Evolutionary conservation across 371 early-diverging fungal genomes (phyloP).

Genomic region (Parasitella parasitica): DNA sequence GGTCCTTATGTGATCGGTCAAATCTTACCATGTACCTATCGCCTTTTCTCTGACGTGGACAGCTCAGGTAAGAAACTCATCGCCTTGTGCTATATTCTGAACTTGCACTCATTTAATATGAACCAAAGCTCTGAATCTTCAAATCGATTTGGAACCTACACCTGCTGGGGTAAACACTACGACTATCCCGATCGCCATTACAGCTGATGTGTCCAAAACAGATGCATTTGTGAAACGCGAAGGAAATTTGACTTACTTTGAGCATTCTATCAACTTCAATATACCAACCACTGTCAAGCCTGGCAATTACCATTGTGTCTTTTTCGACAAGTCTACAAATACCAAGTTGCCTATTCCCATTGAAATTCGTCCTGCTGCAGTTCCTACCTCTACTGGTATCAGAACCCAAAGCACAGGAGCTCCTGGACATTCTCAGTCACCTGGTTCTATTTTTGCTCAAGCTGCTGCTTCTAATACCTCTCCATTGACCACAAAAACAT

Average conservation of each 20-base stretch:
- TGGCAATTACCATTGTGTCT: constrained; percentile 43
- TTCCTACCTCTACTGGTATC: constrained; percentile 25
- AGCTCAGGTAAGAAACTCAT: constrained; percentile 35
- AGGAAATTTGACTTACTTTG: constrained; percentile 46
- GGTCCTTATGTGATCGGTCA: constrained; percentile 48
- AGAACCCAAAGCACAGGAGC: constrained; percentile 24
- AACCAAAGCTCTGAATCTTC: constrained; percentile 40
- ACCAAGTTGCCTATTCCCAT: constrained; percentile 46
- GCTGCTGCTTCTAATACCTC: constrained; percentile 18
- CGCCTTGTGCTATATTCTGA: background rate
- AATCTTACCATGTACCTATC: constrained; percentile 51
- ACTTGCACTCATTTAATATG: no score
- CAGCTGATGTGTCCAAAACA: constrained; percentile 46
- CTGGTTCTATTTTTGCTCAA: constrained; percentile 38
- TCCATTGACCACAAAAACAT: constrained; percentile 15
- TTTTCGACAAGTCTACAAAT: constrained; percentile 42
- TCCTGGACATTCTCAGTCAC: constrained; percentile 24
- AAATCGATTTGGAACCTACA: constrained; percentile 26
- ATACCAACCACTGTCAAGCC: constrained; percentile 38
- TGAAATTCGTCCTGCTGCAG: constrained; percentile 45
- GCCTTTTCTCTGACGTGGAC: constrained; percentile 42
- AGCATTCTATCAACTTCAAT: constrained; percentile 47
- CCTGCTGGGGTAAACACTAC: constrained; percentile 15
- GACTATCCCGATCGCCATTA: constrained; percentile 30
- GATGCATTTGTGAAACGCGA: constrained; percentile 40